Base-by-base conservation (phyloP, 805 yeast species). In the Cyberlindnera suaveolens region DNA sequence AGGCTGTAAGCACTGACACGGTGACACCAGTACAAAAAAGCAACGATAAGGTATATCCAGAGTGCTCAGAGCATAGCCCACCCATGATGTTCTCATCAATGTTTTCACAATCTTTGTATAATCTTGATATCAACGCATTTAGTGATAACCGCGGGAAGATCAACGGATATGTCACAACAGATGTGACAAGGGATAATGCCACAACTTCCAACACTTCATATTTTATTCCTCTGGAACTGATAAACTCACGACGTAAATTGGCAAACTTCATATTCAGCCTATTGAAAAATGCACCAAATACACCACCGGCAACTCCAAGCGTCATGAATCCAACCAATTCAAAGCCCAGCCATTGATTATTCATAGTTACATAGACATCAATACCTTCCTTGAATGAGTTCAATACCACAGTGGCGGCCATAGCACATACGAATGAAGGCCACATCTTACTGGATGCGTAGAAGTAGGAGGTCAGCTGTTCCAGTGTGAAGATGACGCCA, bases 371-470 rank as follows among this genome's bases (percentile, higher is more conserved):
- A 39, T 83, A 74, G n/a, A 77, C 71, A 40, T 79, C 78, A 36
- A 64, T 60, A 3, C 74, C 74, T 4, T 70, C 69, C 37, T 71
- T 64, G 48, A 74, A 75, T 10, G 52, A 43, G 50, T 77, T 75
- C 23, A 86, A 59, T 0, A 83, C 70, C 2, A 83, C 74, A 13
- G 83, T 82, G 1, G 88, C 82, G 10, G 82, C 66, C 52, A 88
- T 84, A 1, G 96, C 82, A 52, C 87, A 78, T 3, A 85, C 82
- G 62, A 87, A 88, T 6, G 89, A 77, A 52, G 80, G 80, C 96
- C 96, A 87, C 80, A 87, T 76, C 47, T 82, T 70, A 47, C 72
- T 75, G 23, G 77, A 77, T 17, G 82, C 77, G 38, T 74, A 75
- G 55, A 82, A 78, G 54, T 75, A 84, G 30, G 80, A 74, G 4